Percentiles rank a stretch among this genome's conserved stretches.
These are phyloP conservation scores for Oropetium thomaeum DNA, from an alignment of 176 grass and related monocot genomes.

Conservation along the genomic window DNA sequence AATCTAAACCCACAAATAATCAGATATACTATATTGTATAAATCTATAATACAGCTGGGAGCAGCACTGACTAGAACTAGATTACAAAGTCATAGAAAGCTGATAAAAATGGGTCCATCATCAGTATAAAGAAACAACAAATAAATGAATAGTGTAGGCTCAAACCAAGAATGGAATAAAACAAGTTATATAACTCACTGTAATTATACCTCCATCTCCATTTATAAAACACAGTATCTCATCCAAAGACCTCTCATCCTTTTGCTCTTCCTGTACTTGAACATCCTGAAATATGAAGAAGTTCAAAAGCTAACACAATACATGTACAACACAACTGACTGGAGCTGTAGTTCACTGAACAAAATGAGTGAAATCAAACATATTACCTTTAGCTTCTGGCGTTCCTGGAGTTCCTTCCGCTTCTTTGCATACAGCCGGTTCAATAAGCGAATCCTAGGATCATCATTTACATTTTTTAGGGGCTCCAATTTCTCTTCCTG, in stretches of 20 bases:
- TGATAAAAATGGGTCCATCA: not conserved
- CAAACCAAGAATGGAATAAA: constrained; percentile 5
- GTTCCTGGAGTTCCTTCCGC: constrained; percentile 91
- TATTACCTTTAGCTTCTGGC: constrained; percentile 85
- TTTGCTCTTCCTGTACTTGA: constrained; percentile 68
- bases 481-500: constrained; percentile 99
- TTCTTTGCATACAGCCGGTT: constrained; percentile 99
- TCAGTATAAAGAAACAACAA: not conserved
- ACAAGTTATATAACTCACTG: constrained; percentile 49
- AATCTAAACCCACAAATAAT: not conserved
- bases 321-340: not conserved
- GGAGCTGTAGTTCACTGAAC: not conserved
- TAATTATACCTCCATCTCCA: constrained; percentile 92
- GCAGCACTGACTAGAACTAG: not conserved
- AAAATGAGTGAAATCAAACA: not conserved
- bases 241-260: constrained; percentile 96
- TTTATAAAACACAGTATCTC: constrained; percentile 99
- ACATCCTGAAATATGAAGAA: constrained; percentile 61
- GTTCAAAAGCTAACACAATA: constrained; percentile 25
- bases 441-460: constrained; percentile 92
- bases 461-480: constrained; percentile 96
- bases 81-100: not conserved
- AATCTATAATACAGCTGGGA: not conserved
- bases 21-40: not conserved
- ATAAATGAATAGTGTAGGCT: not conserved